phyloP scores from a whole-genome alignment of 805 yeast species.

The Zygoascus tannicola region DNA sequence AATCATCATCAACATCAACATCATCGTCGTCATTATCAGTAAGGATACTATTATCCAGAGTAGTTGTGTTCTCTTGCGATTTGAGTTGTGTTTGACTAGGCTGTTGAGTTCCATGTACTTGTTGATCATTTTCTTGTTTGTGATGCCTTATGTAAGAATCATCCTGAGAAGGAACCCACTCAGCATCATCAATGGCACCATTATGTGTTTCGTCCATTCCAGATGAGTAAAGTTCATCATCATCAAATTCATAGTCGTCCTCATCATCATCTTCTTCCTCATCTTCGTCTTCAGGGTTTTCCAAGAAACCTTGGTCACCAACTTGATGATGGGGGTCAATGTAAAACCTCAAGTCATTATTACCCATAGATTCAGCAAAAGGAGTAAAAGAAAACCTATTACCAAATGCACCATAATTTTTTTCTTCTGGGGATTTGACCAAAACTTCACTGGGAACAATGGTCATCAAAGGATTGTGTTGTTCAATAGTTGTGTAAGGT shows the following conservation, averaged over 20 bases:
- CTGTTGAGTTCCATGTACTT: constrained; percentile 9
- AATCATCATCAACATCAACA: background rate
- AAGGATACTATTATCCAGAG: background rate
- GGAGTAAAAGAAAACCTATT: constrained; percentile 1
- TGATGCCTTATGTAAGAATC: no score
- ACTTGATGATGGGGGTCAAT: constrained; percentile 6
- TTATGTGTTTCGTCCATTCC: background rate
- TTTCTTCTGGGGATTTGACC: constrained; percentile 10
- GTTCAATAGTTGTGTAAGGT: constrained; percentile 2
- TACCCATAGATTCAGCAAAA: background rate
- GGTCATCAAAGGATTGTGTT: constrained; percentile 3
- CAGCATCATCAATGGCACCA: constrained; percentile 4
- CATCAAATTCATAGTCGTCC: constrained; percentile 13
- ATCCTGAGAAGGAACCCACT: background rate
- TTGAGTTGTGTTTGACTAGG: no score
- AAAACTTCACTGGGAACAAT: constrained; percentile 7
- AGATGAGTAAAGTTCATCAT: constrained; percentile 5
- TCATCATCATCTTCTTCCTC: constrained; percentile 19
- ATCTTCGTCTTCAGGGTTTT: constrained; percentile 10
- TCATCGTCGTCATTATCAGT: background rate
- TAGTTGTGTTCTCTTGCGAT: background rate
- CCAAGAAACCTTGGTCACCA: constrained; percentile 2
- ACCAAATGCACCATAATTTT: constrained; percentile 8
- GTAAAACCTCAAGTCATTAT: constrained; percentile 7
- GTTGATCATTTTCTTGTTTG: no score